These are phyloP conservation scores for Trifolium dubium DNA, from an alignment of 306 rosid species.

Conservation along the genomic window DNA sequence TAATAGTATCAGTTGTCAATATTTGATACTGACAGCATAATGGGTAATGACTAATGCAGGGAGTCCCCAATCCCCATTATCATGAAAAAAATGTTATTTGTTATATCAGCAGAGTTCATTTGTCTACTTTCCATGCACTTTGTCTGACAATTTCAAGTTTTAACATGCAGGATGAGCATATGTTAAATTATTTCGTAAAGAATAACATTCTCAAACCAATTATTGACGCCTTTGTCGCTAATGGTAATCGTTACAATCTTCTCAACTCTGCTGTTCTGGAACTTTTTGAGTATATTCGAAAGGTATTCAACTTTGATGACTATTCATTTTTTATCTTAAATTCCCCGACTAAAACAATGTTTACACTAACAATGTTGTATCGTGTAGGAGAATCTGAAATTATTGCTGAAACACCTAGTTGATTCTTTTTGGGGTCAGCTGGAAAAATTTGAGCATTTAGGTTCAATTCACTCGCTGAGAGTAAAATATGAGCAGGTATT, in stretches of 20 bases:
- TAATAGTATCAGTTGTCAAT: constrained; percentile 27
- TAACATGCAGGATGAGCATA: constrained; percentile 88
- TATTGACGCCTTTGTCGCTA: constrained; percentile 74
- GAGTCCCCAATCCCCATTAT: not conserved
- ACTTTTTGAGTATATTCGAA: constrained; percentile 80
- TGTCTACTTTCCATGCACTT: constrained; percentile 1
- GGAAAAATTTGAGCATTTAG: constrained; percentile 72
- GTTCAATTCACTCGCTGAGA: constrained; percentile 68
- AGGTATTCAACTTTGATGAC: constrained; percentile 57
- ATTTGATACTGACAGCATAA: not conserved
- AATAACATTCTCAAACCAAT: constrained; percentile 86
- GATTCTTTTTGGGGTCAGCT: constrained; percentile 89
- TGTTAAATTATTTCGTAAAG: constrained; percentile 70
- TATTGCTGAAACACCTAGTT: constrained; percentile 65
- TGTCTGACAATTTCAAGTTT: constrained; percentile 43
- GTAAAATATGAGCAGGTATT: constrained; percentile 94
- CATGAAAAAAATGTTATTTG: constrained; percentile 10
- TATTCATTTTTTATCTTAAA: constrained; percentile 33
- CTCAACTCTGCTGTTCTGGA: constrained; percentile 91
- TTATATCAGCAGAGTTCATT: constrained; percentile 7
- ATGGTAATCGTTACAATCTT: constrained; percentile 95
- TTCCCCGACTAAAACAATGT: constrained; percentile 19
- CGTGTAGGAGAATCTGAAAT: constrained; percentile 78
- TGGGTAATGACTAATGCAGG: not conserved
- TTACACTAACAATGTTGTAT: constrained; percentile 31